A percentile compares a stretch with the other conserved stretches of the same genome.
Evolutionary conservation across 2,329 filamentous ascomycete genomes (phyloP).

Genomic region (Venturia effusa): DNA sequence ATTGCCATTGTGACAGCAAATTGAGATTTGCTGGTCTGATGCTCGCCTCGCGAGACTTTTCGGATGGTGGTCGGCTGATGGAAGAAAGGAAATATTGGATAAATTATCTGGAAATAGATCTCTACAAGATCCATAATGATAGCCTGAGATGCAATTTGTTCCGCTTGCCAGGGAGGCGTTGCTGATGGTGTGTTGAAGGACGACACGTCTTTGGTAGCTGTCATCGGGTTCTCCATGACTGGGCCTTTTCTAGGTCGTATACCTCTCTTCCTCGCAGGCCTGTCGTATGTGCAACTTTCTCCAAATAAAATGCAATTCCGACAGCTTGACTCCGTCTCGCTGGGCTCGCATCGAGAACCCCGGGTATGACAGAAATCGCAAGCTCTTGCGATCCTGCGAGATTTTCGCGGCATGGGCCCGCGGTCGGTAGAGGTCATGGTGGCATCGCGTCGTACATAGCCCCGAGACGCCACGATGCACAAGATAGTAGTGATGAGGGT

Average conservation of each 20-base stretch:
- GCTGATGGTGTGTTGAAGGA: background rate
- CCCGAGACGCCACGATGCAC: background rate
- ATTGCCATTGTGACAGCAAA: background rate
- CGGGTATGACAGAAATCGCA: background rate
- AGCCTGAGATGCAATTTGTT: background rate
- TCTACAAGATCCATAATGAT: background rate
- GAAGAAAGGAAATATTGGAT: slow-evolving; percentile 2
- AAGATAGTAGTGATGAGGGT: background rate
- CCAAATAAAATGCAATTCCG: background rate
- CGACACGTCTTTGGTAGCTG: background rate
- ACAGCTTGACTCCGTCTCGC: background rate
- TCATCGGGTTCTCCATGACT: background rate
- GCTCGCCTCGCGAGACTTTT: background rate
- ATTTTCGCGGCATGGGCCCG: background rate
- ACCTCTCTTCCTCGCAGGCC: background rate
- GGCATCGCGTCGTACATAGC: background rate
- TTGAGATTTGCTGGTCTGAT: background rate
- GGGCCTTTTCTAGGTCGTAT: background rate
- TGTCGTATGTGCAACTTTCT: background rate
- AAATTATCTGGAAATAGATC: background rate
- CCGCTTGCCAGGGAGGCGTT: background rate
- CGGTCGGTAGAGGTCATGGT: background rate
- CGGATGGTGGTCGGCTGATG: background rate
- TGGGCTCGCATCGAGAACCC: background rate
- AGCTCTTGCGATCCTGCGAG: background rate